Evolutionary conservation across 2,329 filamentous ascomycete genomes (phyloP), one percentile per base, ranked within the genome.

Genomic region (Pseudocercospora pini-densiflorae): DNA sequence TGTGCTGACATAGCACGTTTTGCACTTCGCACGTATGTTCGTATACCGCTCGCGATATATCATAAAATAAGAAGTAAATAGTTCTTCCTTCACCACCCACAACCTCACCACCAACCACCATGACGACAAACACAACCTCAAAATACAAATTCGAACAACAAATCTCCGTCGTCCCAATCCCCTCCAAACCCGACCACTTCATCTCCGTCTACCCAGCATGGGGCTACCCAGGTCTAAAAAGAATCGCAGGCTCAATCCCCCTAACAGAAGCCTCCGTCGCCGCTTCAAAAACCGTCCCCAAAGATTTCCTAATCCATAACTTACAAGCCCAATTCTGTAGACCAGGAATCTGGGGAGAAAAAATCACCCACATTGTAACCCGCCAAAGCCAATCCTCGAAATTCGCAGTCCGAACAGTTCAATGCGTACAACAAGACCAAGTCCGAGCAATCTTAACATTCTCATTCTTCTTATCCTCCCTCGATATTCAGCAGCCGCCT

Each of bases 251-350:
- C 8, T 63, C 61, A 9, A 47, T 63, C 8, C 53, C 36, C n/a
- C 33, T 63, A 5, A 36, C 23, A 2, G 61, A 63, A 47, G 61
- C 31, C 24, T 16, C 61, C 1, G 40, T 54, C 5, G 61, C 61
- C 19, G 61, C 61, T 21, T 45, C 59, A n/a, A 63, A 63, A 24
- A 63, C 61, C 7, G 61, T 63, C 1, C 61, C 61, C 4, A 9
- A 51, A 1, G 61, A 9, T 12, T 58, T 63, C 23, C 36, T 16
- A 2, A 36, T 63, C 21, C 51, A 63, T 29, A 58, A 54, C 19
- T 10, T 57, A 2, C 61, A 63, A 49, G 51, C 51, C 23, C 51
- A 63, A 9, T 63, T 63, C 36, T 54, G 55, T 54, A 21, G 40
- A 21, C 51, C 61, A 9, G 61, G 53, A 24, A 9, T 47, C 21